Base-by-base conservation (phyloP, 805 yeast species). In the Kuraishia molischiana region DNA sequence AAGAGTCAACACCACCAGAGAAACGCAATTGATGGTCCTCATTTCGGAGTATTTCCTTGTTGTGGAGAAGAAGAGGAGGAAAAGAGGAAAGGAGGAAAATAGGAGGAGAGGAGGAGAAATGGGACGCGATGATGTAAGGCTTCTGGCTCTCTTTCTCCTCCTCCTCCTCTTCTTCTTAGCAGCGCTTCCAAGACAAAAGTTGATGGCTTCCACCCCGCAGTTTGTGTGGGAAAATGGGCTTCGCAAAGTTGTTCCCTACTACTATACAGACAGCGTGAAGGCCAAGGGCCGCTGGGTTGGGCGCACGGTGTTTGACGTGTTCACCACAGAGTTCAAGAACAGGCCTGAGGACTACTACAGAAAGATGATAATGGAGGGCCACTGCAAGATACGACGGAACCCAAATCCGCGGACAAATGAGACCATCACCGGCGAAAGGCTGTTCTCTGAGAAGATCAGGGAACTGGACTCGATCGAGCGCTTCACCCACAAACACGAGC, bases 211-310 rank as follows among this genome's bases (percentile, higher is more conserved):
- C 26, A 9, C 17, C 14, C 40, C 37, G 13, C 36, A 34, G 5
- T 56, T 51, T 34, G 17, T 39, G 1, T 40, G 55, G 17, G 41
- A 42, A 24, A 51, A 57, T 40, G 71, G 69, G 0, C 47, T 67
- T 10, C 47, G 72, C 19, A 50, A 55, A 20, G 64, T 69, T 11
- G 46, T 52, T 36, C 74, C 76, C 2, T 68, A 67, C 41, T 61
- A 56, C 37, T 54, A 54, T 34, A 52, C 50, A 1, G 58, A 64
- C 19, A 43, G 48, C 13, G 54, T 64, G 3, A 54, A 59, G 22
- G 69, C 61, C 3, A 69, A 67, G 44, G 71, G 70, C 1, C 48
- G 76, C 36, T 69, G 74, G 74, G 44, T 59, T 6, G 52, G 54
- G 2, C 54, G 53, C 37, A 50, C 66, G 1, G 50, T 67, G 2